Evolutionary conservation across 208 protist genomes (phyloP).

Genomic region (Tetramitus jugosus): DNA sequence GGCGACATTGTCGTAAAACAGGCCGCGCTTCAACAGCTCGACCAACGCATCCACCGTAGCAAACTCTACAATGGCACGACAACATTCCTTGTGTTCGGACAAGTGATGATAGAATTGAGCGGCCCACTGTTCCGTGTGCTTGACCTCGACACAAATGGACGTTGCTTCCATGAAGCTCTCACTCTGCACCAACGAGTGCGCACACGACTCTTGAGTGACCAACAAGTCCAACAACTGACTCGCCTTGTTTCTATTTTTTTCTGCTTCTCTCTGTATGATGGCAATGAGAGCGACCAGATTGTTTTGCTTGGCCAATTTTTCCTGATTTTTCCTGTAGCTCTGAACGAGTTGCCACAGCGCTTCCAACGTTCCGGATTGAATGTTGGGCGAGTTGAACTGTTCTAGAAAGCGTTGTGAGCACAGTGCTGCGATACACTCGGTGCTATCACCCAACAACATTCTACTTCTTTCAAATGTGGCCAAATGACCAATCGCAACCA

Average conservation of each 20-base stretch:
- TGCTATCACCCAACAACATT: not conserved
- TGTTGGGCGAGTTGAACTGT: constrained; percentile 13
- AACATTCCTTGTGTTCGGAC: too few relatives aligned
- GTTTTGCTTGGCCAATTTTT: not conserved
- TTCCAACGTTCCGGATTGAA: constrained; percentile 4
- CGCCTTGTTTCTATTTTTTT: not conserved
- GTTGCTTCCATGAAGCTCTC: not conserved
- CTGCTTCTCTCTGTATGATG: constrained; percentile 15
- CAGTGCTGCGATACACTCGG: not conserved
- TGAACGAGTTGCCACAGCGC: not conserved
- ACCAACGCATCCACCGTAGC: too few relatives aligned
- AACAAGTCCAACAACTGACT: not conserved
- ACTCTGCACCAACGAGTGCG: too few relatives aligned
- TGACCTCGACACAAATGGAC: not conserved
- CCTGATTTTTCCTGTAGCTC: not conserved
- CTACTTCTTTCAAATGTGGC: not conserved
- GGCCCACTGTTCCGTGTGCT: not conserved
- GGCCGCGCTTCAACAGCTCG: too few relatives aligned
- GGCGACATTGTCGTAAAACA: too few relatives aligned
- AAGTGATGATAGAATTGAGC: not conserved
- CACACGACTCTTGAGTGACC: not conserved
- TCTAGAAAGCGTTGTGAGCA: not conserved
- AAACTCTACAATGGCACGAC: too few relatives aligned
- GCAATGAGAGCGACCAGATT: not conserved
- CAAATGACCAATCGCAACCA: constrained; percentile 2